Evolutionary conservation across 345 rosid genomes (phyloP), one percentile per base, ranked within the genome.

Genomic region (Eucalyptus pumila): DNA sequence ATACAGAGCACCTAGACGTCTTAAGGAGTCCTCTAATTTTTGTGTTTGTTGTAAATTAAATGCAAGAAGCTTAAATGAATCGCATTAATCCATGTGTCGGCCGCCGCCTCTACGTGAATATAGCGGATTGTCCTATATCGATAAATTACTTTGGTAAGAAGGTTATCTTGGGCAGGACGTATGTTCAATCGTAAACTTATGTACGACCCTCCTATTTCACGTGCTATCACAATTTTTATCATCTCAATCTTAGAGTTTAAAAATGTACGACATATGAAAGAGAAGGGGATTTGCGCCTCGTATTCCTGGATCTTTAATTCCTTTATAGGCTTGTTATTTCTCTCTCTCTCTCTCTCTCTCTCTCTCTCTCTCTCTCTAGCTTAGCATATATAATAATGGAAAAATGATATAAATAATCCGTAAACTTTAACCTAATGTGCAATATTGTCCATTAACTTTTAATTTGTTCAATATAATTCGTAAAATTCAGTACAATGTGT

Each of bases 401-500:
- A 13, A 62, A 1, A 30, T 62, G 17, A 30, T 12, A 27, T 16
- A 13, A 62, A 26, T 60, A 60, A 4, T 60, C 1, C 0, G 7
- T 60, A 3, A 60, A 26, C 67, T 60, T 60, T 60, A 27, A 2
- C 2, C 4, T 11, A 27, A 6, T 3, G 0, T 60, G 34, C 15
- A 60, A 60, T 13, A 0, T 60, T 30, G 2, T 6, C 0, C 2
- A 0, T 62, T 0, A 30, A 30, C 3, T 62, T 62, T 62, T 62
- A 62, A 12, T 62, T 62, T 62, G 8, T 62, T 62, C 0, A 62
- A 62, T 62, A 2, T 62, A 62, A 13, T 27, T 5, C 14, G 0
- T 60, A 1, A 26, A 60, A 26, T 60, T 60, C 7, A 60, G n/a
- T 52, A 52, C 26, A 52, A 52, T 52, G 5, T 52, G 26, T 52